Base-by-base conservation (phyloP, 345 rosid species). In the Viola odorata region DNA sequence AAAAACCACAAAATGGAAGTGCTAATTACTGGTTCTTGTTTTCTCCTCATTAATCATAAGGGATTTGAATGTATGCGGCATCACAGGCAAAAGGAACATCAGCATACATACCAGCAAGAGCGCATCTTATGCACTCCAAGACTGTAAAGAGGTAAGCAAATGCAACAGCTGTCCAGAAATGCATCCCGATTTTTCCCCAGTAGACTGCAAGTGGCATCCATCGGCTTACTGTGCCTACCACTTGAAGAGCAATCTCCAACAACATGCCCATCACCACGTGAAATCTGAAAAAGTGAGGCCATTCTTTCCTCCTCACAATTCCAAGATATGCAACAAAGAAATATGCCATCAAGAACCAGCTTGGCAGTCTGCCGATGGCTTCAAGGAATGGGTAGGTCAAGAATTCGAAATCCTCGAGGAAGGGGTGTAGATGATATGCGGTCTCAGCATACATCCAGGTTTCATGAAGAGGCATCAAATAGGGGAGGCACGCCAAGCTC, bases 251-350 rank as follows among this genome's bases (percentile, higher is more conserved):
- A 9, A 83, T 87, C 64, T 92, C 96, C 48, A 91, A 42, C 55
- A 91, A 69, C 84, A 91, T 75, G 37, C 92, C 98, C 95, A 91
- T 84, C 94, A 89, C 86, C 73, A 91, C 54, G 67, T 91, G 95
- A 80, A 85, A 83, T 78, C 95, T 76, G 3, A 91, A 70, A 83
- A 77, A 89, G 70, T 87, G 98, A 69, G 98, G 94, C 73, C 75
- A 73, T 0, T 83, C 71, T 64, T 75, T 84, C 64, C 85, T 89
- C 82, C 76, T 87, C 74, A 87, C 94, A 0, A 92, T 73, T 45
- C 83, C 77, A 17, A 75, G 10, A 50, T 83, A 86, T 23, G 84
- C 80, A 15, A 79, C 16, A 69, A 67, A 82, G 70, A 83, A 85
- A 64, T 92, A 89, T 0, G 74, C 38, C 91, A 87, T 84, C 47